Evolutionary conservation across 306 rosid species (phyloP).

Genomic region (Mucuna pruriens): DNA sequence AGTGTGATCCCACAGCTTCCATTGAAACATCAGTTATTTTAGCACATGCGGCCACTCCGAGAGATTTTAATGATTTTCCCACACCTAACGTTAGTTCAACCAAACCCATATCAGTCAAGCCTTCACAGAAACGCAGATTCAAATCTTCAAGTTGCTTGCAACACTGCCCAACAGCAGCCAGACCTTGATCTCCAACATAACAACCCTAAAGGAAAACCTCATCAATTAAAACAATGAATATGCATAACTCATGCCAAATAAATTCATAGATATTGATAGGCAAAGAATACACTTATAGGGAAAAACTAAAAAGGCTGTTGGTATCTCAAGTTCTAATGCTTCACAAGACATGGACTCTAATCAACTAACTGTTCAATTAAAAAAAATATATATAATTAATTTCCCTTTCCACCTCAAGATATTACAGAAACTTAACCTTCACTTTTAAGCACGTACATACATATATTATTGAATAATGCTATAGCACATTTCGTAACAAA

Average conservation of each 20-base stretch:
- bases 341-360: conserved; percentile 3
- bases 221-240: conserved; percentile 8
- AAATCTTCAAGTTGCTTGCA: conserved; percentile 86
- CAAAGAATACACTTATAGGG: conserved; percentile 13
- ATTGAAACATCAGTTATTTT: conserved; percentile 79
- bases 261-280: not conserved
- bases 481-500: no score
- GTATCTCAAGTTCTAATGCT: not conserved
- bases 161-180: conserved; percentile 81
- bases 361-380: not conserved
- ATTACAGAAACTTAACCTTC: not conserved
- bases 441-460: conserved; percentile 1
- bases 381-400: not conserved
- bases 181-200: conserved; percentile 91
- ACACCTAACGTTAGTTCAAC: conserved; percentile 70
- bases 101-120: conserved; percentile 77
- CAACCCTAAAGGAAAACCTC: conserved; percentile 71
- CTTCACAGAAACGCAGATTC: conserved; percentile 95
- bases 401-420: not conserved
- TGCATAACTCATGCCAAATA: conserved; percentile 14
- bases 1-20: conserved; percentile 81
- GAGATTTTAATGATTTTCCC: conserved; percentile 76
- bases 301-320: not conserved
- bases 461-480: no score
- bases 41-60: conserved; percentile 91